These are phyloP conservation scores for Suhomyces vadensis DNA, from an alignment of 805 yeast species.

Conservation along the genomic window DNA sequence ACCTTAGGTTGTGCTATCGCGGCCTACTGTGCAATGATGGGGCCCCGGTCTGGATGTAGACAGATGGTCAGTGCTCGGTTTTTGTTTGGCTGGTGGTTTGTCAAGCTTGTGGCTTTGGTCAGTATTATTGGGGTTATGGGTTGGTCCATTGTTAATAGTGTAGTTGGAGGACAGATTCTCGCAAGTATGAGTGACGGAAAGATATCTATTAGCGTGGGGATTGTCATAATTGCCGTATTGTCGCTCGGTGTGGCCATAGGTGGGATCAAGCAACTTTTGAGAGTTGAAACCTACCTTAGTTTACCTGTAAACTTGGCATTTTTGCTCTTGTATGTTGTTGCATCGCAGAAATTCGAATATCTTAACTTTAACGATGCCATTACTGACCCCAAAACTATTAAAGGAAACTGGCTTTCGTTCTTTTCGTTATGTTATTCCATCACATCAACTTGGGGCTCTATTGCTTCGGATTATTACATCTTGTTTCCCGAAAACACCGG, in stretches of 20 bases:
- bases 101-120: constrained; percentile 70
- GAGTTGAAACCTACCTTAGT: constrained; percentile 67
- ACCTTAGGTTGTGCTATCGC: constrained; percentile 74
- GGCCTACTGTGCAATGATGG: constrained; percentile 82
- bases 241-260: constrained; percentile 70
- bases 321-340: constrained; percentile 62
- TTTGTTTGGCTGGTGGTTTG: constrained; percentile 84
- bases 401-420: constrained; percentile 72
- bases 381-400: constrained; percentile 44
- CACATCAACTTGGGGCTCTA: constrained; percentile 87
- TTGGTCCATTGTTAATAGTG: constrained; percentile 93
- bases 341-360: constrained; percentile 48
- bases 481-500: constrained; percentile 74
- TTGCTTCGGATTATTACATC: constrained; percentile 82
- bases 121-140: constrained; percentile 78
- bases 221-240: constrained; percentile 63
- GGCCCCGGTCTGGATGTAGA: constrained; percentile 86
- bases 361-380: constrained; percentile 34
- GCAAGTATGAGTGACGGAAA: constrained; percentile 62
- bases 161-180: constrained; percentile 84
- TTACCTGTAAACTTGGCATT: constrained; percentile 70
- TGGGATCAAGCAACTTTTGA: constrained; percentile 72
- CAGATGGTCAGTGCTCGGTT: constrained; percentile 84
- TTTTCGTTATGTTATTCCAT: constrained; percentile 74
- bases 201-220: constrained; percentile 73